Evolutionary conservation across 148 eudicot species (phyloP).

Genomic region (Rhododendron molle): DNA sequence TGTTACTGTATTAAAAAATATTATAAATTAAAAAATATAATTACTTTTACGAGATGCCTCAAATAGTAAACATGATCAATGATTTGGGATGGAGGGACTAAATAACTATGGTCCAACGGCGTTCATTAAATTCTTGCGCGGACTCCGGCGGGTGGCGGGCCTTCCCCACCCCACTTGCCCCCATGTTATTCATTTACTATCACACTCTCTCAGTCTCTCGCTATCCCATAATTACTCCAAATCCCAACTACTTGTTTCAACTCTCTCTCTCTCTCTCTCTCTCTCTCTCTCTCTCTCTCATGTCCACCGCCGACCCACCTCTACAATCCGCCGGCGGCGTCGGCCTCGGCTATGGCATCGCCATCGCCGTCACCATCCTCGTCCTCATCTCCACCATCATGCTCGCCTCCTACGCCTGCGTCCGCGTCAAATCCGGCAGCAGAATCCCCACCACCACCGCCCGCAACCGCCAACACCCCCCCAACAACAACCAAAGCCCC

Average conservation of each 20-base stretch:
- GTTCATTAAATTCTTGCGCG: not conserved
- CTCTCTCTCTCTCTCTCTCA: not conserved
- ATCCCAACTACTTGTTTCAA: not conserved
- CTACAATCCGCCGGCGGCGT: not conserved
- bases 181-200: not conserved
- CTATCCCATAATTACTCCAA: not conserved
- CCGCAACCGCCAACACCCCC: not conserved
- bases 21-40: too few relatives aligned
- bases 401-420: not conserved
- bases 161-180: not conserved
- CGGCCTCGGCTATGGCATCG: slow-evolving; percentile 1
- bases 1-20: too few relatives aligned
- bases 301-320: not conserved
- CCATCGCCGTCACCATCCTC: slow-evolving; percentile 1
- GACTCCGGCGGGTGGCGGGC: not conserved
- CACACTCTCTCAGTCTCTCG: not conserved
- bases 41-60: too few relatives aligned
- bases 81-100: too few relatives aligned
- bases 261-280: not conserved
- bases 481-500: not conserved
- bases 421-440: not conserved
- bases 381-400: slow-evolving; percentile 2
- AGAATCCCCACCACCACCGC: not conserved
- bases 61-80: too few relatives aligned
- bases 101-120: not conserved